Evolutionary conservation across 73 alveolate species (phyloP).

Genomic region (Paraurostyla sp.): DNA sequence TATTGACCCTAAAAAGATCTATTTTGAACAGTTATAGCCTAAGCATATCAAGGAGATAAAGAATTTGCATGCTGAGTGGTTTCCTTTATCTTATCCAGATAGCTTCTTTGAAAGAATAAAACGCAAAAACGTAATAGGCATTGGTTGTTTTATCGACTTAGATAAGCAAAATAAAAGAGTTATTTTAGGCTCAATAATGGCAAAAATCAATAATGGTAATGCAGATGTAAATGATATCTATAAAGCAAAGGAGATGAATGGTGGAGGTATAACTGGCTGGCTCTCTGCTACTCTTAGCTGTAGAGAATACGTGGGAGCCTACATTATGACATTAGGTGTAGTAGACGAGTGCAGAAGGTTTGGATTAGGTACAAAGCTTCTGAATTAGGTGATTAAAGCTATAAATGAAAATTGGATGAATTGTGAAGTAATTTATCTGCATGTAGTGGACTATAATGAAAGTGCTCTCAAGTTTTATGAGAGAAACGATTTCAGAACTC

Average conservation of each 20-base stretch:
- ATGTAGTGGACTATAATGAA: constrained; percentile 83
- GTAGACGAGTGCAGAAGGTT: constrained; percentile 81
- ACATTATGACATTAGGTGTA: constrained; percentile 86
- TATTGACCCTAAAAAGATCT: constrained; percentile 21
- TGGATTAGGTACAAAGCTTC: constrained; percentile 75
- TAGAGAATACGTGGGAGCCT: constrained; percentile 61
- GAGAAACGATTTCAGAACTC: constrained; percentile 73
- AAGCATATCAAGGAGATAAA: constrained; percentile 36
- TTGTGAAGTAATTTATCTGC: constrained; percentile 71
- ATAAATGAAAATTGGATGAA: background rate
- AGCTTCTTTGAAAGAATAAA: constrained; percentile 33
- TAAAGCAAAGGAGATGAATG: background rate
- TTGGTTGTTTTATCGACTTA: constrained; percentile 47
- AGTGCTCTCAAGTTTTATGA: constrained; percentile 86
- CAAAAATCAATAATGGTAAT: constrained; percentile 10
- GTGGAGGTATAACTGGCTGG: background rate
- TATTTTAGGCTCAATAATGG: constrained; percentile 35
- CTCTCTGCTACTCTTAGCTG: background rate
- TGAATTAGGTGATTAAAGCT: constrained; percentile 54
- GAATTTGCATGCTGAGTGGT: constrained; percentile 71
- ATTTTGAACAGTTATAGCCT: constrained; percentile 1
- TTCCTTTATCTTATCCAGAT: constrained; percentile 58
- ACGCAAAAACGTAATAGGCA: constrained; percentile 1
- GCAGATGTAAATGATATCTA: constrained; percentile 41
- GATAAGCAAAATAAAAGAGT: background rate